phyloP scores from a whole-genome alignment of 345 rosid species.

The Alliaria petiolata region DNA sequence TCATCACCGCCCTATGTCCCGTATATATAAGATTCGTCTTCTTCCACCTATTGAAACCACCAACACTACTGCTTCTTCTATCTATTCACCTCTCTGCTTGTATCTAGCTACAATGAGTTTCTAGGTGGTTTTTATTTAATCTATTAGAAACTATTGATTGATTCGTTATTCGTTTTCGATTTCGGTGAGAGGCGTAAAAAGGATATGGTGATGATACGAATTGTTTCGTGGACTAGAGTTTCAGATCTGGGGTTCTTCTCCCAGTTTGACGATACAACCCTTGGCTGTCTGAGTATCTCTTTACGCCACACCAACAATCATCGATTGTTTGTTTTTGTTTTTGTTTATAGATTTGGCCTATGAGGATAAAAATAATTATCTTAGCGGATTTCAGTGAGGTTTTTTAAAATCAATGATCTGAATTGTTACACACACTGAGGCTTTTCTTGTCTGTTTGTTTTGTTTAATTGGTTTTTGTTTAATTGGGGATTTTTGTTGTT shows the following conservation, averaged over 20 bases:
- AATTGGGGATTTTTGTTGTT: background rate
- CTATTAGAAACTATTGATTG: background rate
- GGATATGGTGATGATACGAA: conserved; percentile 56
- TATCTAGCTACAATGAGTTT: background rate
- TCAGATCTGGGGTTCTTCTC: conserved; percentile 70
- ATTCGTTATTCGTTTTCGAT: background rate
- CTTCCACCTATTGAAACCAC: rapidly evolving
- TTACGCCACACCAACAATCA: background rate
- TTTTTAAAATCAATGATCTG: conserved; percentile 66
- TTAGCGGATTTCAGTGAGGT: conserved; percentile 99
- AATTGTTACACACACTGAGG: conserved; percentile 99
- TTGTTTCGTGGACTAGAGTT: conserved; percentile 93
- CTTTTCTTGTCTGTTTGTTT: conserved; percentile 9
- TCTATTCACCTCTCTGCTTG: background rate
- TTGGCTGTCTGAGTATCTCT: conserved; percentile 98
- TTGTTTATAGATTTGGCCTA: conserved; percentile 34
- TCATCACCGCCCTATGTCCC: background rate
- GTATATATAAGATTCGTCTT: conserved; percentile 13
- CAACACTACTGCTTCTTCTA: background rate
- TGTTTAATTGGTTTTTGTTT: background rate
- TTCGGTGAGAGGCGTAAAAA: background rate
- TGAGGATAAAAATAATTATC: conserved; percentile 74
- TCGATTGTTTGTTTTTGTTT: background rate
- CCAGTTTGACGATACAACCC: conserved; percentile 87
- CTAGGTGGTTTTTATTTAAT: background rate